A percentile compares a stretch with the other conserved stretches of the same genome.
Evolutionary conservation across 768 basidiomycete species (phyloP).

Genomic region (Daedaleopsis sinensis): DNA sequence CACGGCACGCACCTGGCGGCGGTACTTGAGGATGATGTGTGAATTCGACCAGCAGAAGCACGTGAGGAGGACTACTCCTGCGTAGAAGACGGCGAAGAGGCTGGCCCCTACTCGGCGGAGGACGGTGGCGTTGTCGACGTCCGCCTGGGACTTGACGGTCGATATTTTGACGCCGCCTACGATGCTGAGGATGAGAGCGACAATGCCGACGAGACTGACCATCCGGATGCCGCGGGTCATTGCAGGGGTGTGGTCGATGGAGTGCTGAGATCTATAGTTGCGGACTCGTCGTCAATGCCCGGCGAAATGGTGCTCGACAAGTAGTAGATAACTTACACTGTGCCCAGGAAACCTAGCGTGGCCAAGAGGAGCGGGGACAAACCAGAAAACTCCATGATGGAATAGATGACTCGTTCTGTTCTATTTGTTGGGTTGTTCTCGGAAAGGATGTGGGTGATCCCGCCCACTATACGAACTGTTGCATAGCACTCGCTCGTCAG

Average conservation of each 20-base stretch:
- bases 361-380: constrained; percentile 42
- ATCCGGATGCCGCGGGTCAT: constrained; percentile 26
- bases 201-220: constrained; percentile 31
- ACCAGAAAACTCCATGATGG: constrained; percentile 44
- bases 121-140: constrained; percentile 25
- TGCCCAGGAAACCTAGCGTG: constrained; percentile 40
- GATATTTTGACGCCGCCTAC: constrained; percentile 32
- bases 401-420: constrained; percentile 55
- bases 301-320: not conserved
- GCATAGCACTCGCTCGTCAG: not conserved
- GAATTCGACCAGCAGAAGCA: not conserved
- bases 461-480: constrained; percentile 60
- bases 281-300: not conserved
- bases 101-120: constrained; percentile 38
- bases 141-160: constrained; percentile 13
- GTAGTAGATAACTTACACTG: constrained; percentile 32
- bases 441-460: constrained; percentile 57
- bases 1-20: constrained; percentile 9
- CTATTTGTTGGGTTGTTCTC: constrained; percentile 45
- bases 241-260: constrained; percentile 26
- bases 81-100: constrained; percentile 30
- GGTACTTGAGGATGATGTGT: constrained; percentile 6
- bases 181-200: constrained; percentile 37
- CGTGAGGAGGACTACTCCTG: not conserved
- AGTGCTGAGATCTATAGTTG: constrained; percentile 29